Percentiles rank a stretch among this genome's conserved stretches.
These are phyloP conservation scores for Solanum hybrid DNA, from an alignment of 305 asterid species.

Conservation along the genomic window DNA sequence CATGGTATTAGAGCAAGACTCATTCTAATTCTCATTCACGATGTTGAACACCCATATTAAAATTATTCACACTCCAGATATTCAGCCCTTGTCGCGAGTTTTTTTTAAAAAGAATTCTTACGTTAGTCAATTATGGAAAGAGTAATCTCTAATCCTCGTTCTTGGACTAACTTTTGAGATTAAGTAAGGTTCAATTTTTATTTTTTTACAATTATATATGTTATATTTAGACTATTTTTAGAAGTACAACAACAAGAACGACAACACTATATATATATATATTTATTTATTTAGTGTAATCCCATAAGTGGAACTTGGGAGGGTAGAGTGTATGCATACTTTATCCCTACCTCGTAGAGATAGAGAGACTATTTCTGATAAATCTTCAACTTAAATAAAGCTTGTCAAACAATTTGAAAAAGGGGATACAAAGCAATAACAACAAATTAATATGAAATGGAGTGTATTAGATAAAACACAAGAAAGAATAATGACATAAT, in stretches of 20 bases:
- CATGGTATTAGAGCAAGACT: not conserved
- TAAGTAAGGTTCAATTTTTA: not conserved
- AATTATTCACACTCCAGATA: not conserved
- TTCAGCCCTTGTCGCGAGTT: not conserved
- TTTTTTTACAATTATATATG: not conserved
- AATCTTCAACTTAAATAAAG: not conserved
- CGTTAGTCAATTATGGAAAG: not conserved
- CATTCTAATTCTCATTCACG: no score
- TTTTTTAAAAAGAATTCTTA: not conserved
- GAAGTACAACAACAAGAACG: not conserved
- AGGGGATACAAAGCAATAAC: not conserved
- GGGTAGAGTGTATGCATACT: not conserved
- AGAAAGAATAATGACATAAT: no score
- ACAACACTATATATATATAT: no score
- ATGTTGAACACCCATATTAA: not conserved
- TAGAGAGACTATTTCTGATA: no score
- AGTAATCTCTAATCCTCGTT: not conserved
- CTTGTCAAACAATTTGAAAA: not conserved
- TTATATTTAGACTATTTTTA: not conserved
- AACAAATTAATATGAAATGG: not conserved
- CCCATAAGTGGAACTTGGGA: fast-evolving
- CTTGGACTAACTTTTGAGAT: not conserved
- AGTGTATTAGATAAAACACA: not conserved
- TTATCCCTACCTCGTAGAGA: not conserved
- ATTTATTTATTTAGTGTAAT: not conserved